These are phyloP conservation scores for Chaetomium sp. DNA, from an alignment of 2,329 filamentous ascomycete genomes.

Conservation along the genomic window DNA sequence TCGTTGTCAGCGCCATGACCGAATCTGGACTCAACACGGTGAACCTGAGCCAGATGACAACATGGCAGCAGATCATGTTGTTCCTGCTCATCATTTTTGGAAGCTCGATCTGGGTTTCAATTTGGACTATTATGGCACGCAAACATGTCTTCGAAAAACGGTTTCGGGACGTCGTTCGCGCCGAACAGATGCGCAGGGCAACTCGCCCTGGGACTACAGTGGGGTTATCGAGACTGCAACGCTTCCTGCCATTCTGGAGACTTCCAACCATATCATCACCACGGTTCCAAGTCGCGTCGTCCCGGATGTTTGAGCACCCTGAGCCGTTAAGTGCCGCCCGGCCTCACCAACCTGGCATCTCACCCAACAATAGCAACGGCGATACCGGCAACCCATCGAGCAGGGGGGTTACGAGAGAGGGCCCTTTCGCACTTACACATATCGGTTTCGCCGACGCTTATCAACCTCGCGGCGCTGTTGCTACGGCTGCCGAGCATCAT, in stretches of 20 bases:
- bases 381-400: no score
- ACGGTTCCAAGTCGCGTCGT: background rate
- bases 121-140: conserved; percentile 55
- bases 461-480: no score
- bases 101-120: conserved; percentile 57
- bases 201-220: conserved; percentile 24
- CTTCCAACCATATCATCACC: background rate
- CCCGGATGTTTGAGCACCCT: no score
- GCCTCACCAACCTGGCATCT: no score
- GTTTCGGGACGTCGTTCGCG: conserved; percentile 47
- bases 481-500: background rate
- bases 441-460: no score
- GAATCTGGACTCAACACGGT: conserved; percentile 59
- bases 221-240: conserved; percentile 17
- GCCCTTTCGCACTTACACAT: no score
- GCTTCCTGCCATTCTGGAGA: conserved; percentile 15
- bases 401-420: no score
- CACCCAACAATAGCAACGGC: no score
- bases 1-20: conserved; percentile 60
- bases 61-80: conserved; percentile 59
- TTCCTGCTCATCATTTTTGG: conserved; percentile 59
- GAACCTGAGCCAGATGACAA: conserved; percentile 56
- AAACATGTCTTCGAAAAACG: conserved; percentile 56
- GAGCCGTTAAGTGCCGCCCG: no score
- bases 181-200: conserved; percentile 32